Evolutionary conservation across 441 rosid species (phyloP).

Genomic region (Adansonia gregorii): DNA sequence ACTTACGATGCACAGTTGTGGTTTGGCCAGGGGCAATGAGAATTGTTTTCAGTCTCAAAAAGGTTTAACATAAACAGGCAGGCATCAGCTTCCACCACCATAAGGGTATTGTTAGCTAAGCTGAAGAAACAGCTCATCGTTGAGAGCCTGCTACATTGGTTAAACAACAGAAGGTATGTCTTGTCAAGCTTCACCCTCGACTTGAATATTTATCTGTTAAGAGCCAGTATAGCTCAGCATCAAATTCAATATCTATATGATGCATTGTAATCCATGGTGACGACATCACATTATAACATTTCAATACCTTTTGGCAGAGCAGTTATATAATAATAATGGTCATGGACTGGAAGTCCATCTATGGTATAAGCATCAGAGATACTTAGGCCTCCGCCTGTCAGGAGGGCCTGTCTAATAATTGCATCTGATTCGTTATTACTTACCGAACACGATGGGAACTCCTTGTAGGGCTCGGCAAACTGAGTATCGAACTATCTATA

Average conservation of each 20-base stretch:
- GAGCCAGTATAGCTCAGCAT: no score
- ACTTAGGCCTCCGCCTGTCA: constrained; percentile 65
- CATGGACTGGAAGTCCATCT: constrained; percentile 52
- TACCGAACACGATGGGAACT: constrained; percentile 56
- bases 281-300: no score
- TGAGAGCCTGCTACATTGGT: constrained; percentile 69
- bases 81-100: constrained; percentile 61
- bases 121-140: constrained; percentile 44
- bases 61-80: constrained; percentile 52
- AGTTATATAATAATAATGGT: constrained; percentile 42
- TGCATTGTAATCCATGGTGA: no score
- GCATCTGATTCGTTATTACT: background rate
- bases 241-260: background rate
- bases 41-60: no score
- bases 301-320: constrained; percentile 44
- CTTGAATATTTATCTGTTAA: constrained; percentile 51
- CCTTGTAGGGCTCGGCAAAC: constrained; percentile 52
- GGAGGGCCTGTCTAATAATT: no score
- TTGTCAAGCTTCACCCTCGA: constrained; percentile 67
- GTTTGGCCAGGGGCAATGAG: no score
- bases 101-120: constrained; percentile 47
- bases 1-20: no score
- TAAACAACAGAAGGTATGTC: constrained; percentile 59
- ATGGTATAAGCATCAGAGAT: constrained; percentile 56
- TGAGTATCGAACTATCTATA: no score